Evolutionary conservation across 148 eudicot species (phyloP).

Genomic region (Diospyros lotus): DNA sequence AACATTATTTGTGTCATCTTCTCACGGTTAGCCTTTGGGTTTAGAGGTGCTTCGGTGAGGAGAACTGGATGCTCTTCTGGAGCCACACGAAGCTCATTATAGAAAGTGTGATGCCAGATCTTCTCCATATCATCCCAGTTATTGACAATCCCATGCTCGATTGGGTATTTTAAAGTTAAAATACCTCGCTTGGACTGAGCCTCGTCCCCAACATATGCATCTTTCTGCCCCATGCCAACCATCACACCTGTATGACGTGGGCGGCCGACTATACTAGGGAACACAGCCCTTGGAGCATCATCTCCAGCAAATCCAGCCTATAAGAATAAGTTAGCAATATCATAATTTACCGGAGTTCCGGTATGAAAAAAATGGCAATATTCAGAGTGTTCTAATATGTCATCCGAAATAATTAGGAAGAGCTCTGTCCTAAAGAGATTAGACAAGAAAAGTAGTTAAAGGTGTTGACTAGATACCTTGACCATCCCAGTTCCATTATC

Average conservation of each 20-base stretch:
- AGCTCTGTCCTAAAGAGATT: neutral
- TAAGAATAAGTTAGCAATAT: neutral
- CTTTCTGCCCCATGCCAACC: constrained; percentile 65
- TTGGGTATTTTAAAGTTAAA: constrained; percentile 46
- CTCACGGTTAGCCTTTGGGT: constrained; percentile 56
- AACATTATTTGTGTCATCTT: constrained; percentile 61
- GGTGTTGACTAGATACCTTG: constrained; percentile 1
- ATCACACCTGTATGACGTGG: constrained; percentile 57
- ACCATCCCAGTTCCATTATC: constrained; percentile 10
- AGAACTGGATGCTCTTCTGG: constrained; percentile 55
- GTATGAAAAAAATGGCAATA: neutral
- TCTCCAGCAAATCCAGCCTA: constrained; percentile 60
- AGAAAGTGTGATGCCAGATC: constrained; percentile 60
- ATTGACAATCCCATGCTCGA: constrained; percentile 53
- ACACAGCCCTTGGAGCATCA: constrained; percentile 55
- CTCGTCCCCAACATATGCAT: constrained; percentile 54
- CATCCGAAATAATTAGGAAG: neutral
- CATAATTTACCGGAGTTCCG: neutral
- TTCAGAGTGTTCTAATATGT: neutral
- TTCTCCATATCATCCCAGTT: constrained; percentile 61
- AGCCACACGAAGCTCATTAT: constrained; percentile 43
- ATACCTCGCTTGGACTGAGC: constrained; percentile 54
- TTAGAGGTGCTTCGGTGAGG: constrained; percentile 26
- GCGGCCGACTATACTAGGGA: constrained; percentile 51
- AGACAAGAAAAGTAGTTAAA: neutral